These are phyloP conservation scores for Helotiales sp. DNA, from an alignment of 2,329 filamentous ascomycete genomes.

Conservation along the genomic window DNA sequence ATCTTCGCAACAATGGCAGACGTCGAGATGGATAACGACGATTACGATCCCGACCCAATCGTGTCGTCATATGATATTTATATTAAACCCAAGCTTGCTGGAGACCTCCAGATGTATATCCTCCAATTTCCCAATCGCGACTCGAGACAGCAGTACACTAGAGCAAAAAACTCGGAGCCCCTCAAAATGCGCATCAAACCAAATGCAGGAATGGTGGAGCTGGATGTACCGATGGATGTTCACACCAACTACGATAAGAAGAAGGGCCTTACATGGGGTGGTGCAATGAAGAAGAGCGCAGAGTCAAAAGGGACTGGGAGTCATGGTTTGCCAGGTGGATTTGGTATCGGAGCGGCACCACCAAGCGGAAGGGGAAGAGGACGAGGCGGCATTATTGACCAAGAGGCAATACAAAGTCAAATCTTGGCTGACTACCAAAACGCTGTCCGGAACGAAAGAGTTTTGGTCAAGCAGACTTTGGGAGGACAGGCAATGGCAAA, in stretches of 20 bases:
- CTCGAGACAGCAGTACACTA: conserved; percentile 62
- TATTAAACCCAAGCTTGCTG: conserved; percentile 74
- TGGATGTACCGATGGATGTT: conserved; percentile 83
- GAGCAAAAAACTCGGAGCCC: conserved; percentile 60
- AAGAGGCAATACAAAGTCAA: conserved; percentile 48
- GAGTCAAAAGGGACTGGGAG: conserved; percentile 63
- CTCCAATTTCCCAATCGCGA: conserved; percentile 88
- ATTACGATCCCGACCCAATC: conserved; percentile 66
- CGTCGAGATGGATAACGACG: conserved; percentile 17
- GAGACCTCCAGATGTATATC: conserved; percentile 72
- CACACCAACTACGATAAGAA: conserved; percentile 77
- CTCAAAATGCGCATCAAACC: conserved; percentile 82
- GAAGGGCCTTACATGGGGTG: conserved; percentile 83
- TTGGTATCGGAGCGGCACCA: conserved; percentile 62
- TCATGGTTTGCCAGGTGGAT: conserved; percentile 74
- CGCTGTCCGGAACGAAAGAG: conserved; percentile 70
- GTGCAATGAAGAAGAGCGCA: conserved; percentile 65
- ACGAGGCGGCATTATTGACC: conserved; percentile 51
- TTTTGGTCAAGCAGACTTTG: conserved; percentile 80
- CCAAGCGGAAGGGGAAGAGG: conserved; percentile 44
- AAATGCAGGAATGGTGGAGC: conserved; percentile 80
- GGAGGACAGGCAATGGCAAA: conserved; percentile 78
- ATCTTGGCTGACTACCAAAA: conserved; percentile 64
- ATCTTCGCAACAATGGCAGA: conserved; percentile 22
- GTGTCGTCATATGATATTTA: conserved; percentile 81